A percentile compares a stretch with the other conserved stretches of the same genome.
phyloP scores from a whole-genome alignment of 179 eudicot species.

The Nepenthes alata region DNA sequence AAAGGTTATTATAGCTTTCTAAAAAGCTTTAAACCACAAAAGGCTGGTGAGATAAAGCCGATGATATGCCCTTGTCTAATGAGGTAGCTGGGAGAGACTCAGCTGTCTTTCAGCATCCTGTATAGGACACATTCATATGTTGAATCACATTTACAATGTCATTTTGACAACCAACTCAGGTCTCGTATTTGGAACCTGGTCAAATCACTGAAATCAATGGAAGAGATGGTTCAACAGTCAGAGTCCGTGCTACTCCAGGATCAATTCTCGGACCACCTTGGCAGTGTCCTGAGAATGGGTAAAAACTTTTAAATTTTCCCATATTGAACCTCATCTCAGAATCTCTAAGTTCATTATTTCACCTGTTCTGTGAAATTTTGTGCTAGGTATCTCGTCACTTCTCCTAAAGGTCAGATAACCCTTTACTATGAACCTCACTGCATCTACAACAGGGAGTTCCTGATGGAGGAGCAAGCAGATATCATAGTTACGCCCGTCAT shows the following conservation, averaged over 20 bases:
- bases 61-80: no score
- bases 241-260: conserved; percentile 64
- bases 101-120: no score
- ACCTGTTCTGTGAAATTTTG: neutral
- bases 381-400: conserved; percentile 59
- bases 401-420: conserved; percentile 40
- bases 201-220: conserved; percentile 53
- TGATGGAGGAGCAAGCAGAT: conserved; percentile 64
- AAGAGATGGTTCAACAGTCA: conserved; percentile 37
- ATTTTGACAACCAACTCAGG: conserved; percentile 23
- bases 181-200: conserved; percentile 77
- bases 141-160: neutral
- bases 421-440: conserved; percentile 94
- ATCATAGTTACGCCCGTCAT: conserved; percentile 82
- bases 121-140: neutral
- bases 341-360: neutral
- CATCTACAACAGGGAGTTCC: conserved; percentile 42
- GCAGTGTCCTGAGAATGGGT: conserved; percentile 99
- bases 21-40: no score
- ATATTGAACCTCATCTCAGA: neutral
- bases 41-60: no score
- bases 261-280: conserved; percentile 97
- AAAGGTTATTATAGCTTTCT: no score
- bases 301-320: conserved; percentile 1
- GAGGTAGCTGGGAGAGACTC: no score